Evolutionary conservation across 768 basidiomycete species (phyloP).

Genomic region (Podaxis mareebaensis): DNA sequence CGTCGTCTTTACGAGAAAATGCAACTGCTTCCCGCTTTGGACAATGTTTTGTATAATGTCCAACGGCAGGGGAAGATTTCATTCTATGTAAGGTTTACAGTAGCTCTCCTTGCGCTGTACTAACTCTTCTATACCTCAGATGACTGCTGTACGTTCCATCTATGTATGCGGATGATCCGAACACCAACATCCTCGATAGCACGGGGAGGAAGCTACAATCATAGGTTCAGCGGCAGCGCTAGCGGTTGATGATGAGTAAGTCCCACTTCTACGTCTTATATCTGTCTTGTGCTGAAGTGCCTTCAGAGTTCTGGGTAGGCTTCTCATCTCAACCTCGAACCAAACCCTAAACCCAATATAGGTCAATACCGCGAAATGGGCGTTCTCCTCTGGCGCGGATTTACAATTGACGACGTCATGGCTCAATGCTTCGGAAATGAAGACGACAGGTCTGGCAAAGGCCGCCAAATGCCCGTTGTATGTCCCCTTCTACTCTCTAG

Average conservation of each 20-base stretch:
- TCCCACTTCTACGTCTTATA: neutral
- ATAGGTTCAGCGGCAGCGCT: conserved; percentile 89
- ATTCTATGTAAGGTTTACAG: conserved; percentile 62
- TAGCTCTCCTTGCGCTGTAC: conserved; percentile 1
- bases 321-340: neutral
- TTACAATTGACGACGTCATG: conserved; percentile 79
- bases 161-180: conserved; percentile 10
- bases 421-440: conserved; percentile 89
- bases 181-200: conserved; percentile 37
- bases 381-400: conserved; percentile 87
- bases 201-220: conserved; percentile 91
- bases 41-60: conserved; percentile 87
- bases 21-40: conserved; percentile 78
- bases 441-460: conserved; percentile 79
- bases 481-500: conserved; percentile 19
- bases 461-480: conserved; percentile 94
- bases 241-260: conserved; percentile 82
- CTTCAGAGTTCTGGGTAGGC: conserved; percentile 70
- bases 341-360: conserved; percentile 24
- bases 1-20: conserved; percentile 77
- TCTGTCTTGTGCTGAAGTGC: neutral
- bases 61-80: conserved; percentile 94
- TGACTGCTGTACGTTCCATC: conserved; percentile 69
- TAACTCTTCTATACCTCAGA: conserved; percentile 40
- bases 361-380: conserved; percentile 95